Percentiles rank a stretch among this genome's conserved stretches.
phyloP scores from a whole-genome alignment of 2,329 filamentous ascomycete genomes.

The Curvularia lunata region DNA sequence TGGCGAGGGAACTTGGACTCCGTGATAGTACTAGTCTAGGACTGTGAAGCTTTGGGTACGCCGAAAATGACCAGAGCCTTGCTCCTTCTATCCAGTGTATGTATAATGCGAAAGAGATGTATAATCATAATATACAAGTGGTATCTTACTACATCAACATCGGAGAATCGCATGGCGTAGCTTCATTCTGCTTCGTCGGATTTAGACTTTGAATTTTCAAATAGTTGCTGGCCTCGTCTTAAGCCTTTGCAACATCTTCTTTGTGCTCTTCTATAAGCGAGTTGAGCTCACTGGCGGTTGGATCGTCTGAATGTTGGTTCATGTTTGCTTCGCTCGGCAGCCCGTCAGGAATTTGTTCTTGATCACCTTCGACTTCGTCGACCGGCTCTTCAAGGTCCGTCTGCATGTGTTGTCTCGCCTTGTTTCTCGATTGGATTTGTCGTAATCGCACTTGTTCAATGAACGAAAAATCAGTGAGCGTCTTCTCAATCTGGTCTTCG shows the following conservation, averaged over 20 bases:
- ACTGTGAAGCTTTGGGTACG: slow-evolving; percentile 8
- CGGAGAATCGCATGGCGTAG: not conserved
- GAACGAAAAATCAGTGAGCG: slow-evolving; percentile 64
- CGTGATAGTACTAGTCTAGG: slow-evolving; percentile 11
- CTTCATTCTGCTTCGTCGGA: not conserved
- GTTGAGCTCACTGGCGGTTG: slow-evolving; percentile 2
- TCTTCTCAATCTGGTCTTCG: slow-evolving; percentile 74
- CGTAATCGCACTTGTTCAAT: slow-evolving; percentile 22
- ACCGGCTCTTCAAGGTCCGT: not conserved
- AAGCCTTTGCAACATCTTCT: slow-evolving; percentile 3
- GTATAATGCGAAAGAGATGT: not conserved
- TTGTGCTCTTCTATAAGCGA: slow-evolving; percentile 3
- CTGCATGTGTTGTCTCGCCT: slow-evolving; percentile 14
- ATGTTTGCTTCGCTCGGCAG: slow-evolving; percentile 24
- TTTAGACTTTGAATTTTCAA: not conserved
- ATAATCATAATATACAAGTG: slow-evolving; percentile 1
- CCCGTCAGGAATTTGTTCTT: slow-evolving; percentile 12
- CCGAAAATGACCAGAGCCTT: slow-evolving; percentile 11
- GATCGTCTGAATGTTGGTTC: slow-evolving; percentile 29
- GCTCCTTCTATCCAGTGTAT: not conserved
- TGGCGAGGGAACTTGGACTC: not conserved
- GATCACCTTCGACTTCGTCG: slow-evolving; percentile 4
- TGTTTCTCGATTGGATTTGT: slow-evolving; percentile 12
- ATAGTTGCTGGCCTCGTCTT: slow-evolving; percentile 4
- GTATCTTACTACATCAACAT: not conserved